These are phyloP conservation scores for Corniculantispora saksenae DNA, from an alignment of 2,329 filamentous ascomycete genomes.

Conservation along the genomic window DNA sequence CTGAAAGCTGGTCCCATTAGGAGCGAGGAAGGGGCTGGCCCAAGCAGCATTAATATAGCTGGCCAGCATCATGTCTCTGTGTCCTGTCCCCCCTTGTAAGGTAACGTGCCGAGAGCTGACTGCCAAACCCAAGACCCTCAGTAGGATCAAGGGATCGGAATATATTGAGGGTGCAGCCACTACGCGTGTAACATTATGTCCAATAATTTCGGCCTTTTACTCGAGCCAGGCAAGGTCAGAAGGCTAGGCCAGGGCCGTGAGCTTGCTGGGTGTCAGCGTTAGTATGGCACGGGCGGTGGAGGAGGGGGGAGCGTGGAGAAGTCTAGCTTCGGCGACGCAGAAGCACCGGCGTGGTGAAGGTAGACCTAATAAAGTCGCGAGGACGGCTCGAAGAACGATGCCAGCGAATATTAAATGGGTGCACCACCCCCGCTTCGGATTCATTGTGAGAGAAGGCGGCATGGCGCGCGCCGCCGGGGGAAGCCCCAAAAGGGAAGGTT, in stretches of 20 bases:
- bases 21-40: neutral
- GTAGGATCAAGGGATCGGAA: neutral
- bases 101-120: slow-evolving; percentile 5
- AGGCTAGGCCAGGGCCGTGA: neutral
- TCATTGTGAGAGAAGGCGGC: neutral
- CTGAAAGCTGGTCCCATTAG: neutral
- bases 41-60: slow-evolving; percentile 2
- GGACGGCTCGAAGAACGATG: neutral
- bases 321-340: neutral
- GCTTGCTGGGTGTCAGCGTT: neutral
- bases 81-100: neutral
- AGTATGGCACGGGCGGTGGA: neutral
- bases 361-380: neutral
- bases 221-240: neutral
- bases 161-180: neutral
- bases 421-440: neutral
- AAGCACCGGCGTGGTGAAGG: neutral
- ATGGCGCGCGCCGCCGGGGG: neutral
- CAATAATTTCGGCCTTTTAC: slow-evolving; percentile 1
- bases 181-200: neutral
- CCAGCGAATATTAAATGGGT: neutral
- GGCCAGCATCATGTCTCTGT: slow-evolving; percentile 5
- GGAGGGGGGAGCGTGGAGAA: neutral
- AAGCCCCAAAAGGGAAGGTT: neutral
- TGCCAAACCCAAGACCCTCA: neutral